Conservation (phyloP, 176 grass and related monocot genomes). For the Rhipidocladum racemiflorum region DNA sequence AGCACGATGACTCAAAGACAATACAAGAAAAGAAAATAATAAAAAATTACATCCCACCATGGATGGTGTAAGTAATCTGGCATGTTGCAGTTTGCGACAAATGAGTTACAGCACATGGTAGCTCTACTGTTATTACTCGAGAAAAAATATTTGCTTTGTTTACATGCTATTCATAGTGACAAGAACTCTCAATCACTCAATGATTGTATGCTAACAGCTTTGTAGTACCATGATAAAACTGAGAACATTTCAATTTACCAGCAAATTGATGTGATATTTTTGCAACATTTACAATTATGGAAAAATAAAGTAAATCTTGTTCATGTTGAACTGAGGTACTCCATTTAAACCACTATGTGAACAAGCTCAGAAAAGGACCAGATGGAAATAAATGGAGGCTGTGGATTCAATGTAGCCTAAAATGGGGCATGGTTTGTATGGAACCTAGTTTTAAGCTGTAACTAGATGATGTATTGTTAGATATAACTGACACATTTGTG, state of each 20-base stretch:
- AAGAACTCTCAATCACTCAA: not conserved
- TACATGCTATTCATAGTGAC: constrained; percentile 4
- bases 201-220: not conserved
- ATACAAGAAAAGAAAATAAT: not conserved
- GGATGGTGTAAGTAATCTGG: constrained; percentile 15
- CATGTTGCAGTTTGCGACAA: not conserved
- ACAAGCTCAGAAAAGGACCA: not conserved
- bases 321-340: not conserved
- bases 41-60: not conserved
- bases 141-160: not conserved
- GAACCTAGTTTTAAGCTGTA: not conserved
- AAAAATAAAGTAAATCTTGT: not conserved
- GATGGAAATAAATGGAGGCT: constrained; percentile 11
- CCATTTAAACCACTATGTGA: not conserved
- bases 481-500: constrained; percentile 14
- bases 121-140: not conserved
- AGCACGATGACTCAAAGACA: not conserved
- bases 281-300: not conserved
- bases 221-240: not conserved
- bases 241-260: not conserved
- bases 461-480: not conserved
- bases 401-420: not conserved
- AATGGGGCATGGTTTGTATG: not conserved
- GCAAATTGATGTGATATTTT: not conserved
- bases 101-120: not conserved